Conservation (phyloP, 495 filamentous ascomycete species). For the Penicillium paradoxum region DNA sequence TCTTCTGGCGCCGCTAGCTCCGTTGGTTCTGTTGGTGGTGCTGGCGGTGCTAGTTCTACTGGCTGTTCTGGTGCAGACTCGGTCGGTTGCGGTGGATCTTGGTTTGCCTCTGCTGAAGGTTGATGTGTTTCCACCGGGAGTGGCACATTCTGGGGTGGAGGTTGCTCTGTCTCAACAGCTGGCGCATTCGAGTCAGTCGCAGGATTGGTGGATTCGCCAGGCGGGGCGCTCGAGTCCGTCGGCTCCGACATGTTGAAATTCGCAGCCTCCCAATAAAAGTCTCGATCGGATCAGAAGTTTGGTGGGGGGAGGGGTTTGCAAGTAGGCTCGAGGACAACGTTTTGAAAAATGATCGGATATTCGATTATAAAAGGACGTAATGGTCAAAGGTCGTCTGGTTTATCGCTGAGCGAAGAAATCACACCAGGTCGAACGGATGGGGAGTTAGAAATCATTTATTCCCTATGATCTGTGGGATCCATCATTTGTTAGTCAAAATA, state of each 20-base stretch:
- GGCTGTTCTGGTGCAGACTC: neutral
- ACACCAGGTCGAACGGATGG: constrained; percentile 23
- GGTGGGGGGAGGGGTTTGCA: neutral
- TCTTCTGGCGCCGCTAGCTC: neutral
- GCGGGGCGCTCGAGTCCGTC: constrained; percentile 25
- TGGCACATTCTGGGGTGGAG: constrained; percentile 3
- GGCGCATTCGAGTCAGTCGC: constrained; percentile 21
- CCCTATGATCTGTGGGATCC: constrained; percentile 11
- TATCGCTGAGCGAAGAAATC: constrained; percentile 22
- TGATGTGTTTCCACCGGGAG: constrained; percentile 7
- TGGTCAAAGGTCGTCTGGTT: constrained; percentile 25
- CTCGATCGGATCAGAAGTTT: neutral
- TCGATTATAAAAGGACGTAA: neutral
- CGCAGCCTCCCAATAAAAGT: constrained; percentile 3
- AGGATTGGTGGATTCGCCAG: constrained; percentile 28
- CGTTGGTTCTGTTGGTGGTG: neutral
- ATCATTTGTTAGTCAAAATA: constrained; percentile 12
- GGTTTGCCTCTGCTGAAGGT: neutral
- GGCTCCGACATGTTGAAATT: constrained; percentile 33
- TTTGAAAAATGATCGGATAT: constrained; percentile 4
- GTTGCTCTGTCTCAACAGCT: constrained; percentile 13
- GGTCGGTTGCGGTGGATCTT: neutral
- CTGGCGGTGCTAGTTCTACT: neutral
- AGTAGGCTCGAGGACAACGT: neutral
- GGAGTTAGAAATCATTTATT: constrained; percentile 30